Evolutionary conservation across 805 yeast species (phyloP).

Genomic region (Metschnikowia lochheadii): DNA sequence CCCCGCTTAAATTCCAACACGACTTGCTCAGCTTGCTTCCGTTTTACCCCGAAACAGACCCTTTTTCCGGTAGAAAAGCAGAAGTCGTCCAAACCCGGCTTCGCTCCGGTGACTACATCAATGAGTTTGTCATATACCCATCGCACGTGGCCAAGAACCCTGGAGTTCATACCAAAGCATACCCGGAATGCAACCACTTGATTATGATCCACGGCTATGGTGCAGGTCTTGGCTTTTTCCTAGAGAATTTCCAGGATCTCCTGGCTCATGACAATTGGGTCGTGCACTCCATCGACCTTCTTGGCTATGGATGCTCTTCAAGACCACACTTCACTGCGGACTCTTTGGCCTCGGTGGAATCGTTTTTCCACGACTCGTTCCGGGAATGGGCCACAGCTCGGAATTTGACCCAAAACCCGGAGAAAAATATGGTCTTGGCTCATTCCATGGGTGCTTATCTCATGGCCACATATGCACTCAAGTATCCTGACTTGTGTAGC

Average conservation of each 20-base stretch:
- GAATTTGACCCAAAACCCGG: slow-evolving; percentile 31
- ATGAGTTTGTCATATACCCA: slow-evolving; percentile 39
- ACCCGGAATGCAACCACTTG: slow-evolving; percentile 29
- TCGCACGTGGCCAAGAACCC: slow-evolving; percentile 8
- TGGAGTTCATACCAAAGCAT: slow-evolving; percentile 4
- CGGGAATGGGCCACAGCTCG: slow-evolving; percentile 57
- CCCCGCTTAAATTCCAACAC: slow-evolving; percentile 43
- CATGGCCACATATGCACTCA: slow-evolving; percentile 60
- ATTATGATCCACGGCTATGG: slow-evolving; percentile 46
- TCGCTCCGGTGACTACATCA: slow-evolving; percentile 31
- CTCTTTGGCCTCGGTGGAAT: slow-evolving; percentile 50
- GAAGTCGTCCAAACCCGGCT: slow-evolving; percentile 30
- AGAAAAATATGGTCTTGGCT: slow-evolving; percentile 59
- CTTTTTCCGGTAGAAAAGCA: slow-evolving; percentile 24
- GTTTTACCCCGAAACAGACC: slow-evolving; percentile 38
- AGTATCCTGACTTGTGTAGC: slow-evolving; percentile 54
- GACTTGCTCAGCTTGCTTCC: slow-evolving; percentile 44
- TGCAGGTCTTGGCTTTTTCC: slow-evolving; percentile 41
- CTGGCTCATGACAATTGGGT: slow-evolving; percentile 48
- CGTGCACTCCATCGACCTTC: slow-evolving; percentile 79
- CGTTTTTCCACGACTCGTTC: slow-evolving; percentile 62
- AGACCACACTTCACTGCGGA: slow-evolving; percentile 56
- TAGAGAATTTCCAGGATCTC: slow-evolving; percentile 35
- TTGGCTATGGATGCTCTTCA: slow-evolving; percentile 89
- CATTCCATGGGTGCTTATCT: slow-evolving; percentile 94